A percentile compares a stretch with the other conserved stretches of the same genome.
These are phyloP conservation scores for Rhynchosporium agropyri DNA, from an alignment of 2,329 filamentous ascomycete species.

Conservation along the genomic window DNA sequence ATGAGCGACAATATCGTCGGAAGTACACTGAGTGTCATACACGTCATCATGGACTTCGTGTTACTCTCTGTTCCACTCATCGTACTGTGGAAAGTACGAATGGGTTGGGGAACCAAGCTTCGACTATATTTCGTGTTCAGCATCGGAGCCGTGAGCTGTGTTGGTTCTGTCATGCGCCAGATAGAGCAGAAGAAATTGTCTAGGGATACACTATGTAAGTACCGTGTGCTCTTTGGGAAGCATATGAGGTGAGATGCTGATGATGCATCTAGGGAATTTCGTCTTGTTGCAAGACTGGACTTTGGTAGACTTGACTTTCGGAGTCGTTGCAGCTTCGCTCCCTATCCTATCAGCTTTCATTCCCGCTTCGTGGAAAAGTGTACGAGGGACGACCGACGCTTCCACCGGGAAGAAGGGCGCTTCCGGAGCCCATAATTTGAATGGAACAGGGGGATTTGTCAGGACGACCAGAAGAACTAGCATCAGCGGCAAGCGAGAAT, in stretches of 20 bases:
- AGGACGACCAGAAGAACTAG: conserved; percentile 17
- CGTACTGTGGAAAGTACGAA: conserved; percentile 44
- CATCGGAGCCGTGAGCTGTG: conserved; percentile 40
- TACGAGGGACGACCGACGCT: conserved; percentile 11
- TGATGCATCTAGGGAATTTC: conserved; percentile 37
- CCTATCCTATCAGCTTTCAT: conserved; percentile 42
- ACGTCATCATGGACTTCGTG: conserved; percentile 43
- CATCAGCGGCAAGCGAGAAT: conserved; percentile 18
- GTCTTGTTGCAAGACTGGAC: conserved; percentile 41
- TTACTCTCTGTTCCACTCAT: conserved; percentile 43
- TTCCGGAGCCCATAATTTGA: not conserved
- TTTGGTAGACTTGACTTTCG: conserved; percentile 42
- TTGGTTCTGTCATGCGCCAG: conserved; percentile 42
- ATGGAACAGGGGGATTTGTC: conserved; percentile 7
- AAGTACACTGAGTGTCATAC: conserved; percentile 40
- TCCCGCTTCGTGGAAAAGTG: conserved; percentile 24
- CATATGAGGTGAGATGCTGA: conserved; percentile 24
- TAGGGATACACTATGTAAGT: conserved; percentile 23
- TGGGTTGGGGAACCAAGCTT: conserved; percentile 40
- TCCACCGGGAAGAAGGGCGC: not conserved
- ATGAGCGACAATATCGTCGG: conserved; percentile 30
- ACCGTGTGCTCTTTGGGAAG: too few relatives aligned
- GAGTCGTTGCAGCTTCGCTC: conserved; percentile 42
- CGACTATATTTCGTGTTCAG: conserved; percentile 43
- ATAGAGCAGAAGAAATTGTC: conserved; percentile 28